A percentile compares a stretch with the other conserved stretches of the same genome.
phyloP scores from a whole-genome alignment of 345 rosid genomes.

The Orychophragmus violaceus region DNA sequence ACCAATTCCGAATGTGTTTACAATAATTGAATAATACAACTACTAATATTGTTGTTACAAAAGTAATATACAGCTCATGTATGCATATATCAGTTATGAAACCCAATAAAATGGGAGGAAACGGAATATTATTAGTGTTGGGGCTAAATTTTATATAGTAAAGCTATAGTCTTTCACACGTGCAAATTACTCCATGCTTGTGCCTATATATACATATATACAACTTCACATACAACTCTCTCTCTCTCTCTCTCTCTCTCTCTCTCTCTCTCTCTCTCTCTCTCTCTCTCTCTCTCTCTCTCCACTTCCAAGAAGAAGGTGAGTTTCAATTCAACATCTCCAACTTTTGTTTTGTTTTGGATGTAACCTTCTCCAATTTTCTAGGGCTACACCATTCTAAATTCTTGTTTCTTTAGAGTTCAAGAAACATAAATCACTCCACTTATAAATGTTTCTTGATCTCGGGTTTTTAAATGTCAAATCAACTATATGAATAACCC shows the following conservation, averaged over 20 bases:
- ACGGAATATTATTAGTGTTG: not conserved
- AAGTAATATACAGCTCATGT: not conserved
- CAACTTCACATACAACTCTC: not conserved
- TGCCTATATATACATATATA: not conserved
- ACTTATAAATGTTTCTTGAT: not conserved
- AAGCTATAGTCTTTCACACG: not conserved
- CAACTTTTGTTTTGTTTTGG: not conserved
- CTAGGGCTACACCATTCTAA: constrained; percentile 1
- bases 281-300: constrained; percentile 6
- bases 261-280: constrained; percentile 5
- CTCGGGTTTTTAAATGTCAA: not conserved
- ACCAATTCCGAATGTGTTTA: not conserved
- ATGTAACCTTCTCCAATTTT: not conserved
- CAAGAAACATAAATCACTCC: not conserved
- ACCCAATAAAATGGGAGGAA: constrained; percentile 3
- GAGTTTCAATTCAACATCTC: constrained; percentile 4
- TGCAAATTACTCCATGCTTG: constrained; percentile 2
- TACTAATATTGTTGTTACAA: not conserved
- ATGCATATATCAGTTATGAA: not conserved
- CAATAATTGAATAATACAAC: too few relatives aligned
- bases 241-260: constrained; percentile 6
- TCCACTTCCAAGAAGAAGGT: constrained; percentile 14
- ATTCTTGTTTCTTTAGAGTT: not conserved
- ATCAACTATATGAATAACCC: not conserved
- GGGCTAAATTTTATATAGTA: not conserved